Percentiles rank a stretch among this genome's conserved stretches.
Evolutionary conservation across 176 grass and related monocot species (phyloP).

Genomic region (Avena insularis): DNA sequence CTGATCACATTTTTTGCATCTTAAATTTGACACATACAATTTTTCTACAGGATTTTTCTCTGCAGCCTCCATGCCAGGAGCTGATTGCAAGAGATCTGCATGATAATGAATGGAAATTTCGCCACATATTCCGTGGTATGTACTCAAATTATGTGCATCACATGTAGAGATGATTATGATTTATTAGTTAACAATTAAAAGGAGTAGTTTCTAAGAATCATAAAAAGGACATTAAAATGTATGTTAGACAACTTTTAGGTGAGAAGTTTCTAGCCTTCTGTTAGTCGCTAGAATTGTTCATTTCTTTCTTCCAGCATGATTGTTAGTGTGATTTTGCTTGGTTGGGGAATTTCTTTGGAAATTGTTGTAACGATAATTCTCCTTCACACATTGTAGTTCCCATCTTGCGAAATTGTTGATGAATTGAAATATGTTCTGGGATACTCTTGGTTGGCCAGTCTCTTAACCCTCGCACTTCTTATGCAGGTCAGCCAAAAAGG

Average conservation of each 20-base stretch:
- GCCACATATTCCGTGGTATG: constrained; percentile 94
- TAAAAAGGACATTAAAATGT: neutral
- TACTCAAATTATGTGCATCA: constrained; percentile 15
- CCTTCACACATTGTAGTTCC: neutral
- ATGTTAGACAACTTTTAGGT: constrained; percentile 6
- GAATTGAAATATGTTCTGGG: neutral
- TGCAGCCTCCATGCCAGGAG: constrained; percentile 90
- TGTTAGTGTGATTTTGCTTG: constrained; percentile 11
- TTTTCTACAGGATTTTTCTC: constrained; percentile 79
- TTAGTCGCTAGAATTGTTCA: neutral
- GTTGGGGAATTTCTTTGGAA: neutral
- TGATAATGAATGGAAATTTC: constrained; percentile 99
- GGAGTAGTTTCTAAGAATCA: neutral
- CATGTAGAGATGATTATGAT: neutral
- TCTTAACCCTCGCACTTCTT: constrained; percentile 28
- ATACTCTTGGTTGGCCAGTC: constrained; percentile 14
- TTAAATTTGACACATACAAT: constrained; percentile 24
- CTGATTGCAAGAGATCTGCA: constrained; percentile 85
- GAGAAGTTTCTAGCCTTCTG: constrained; percentile 8
- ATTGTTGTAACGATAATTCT: constrained; percentile 10
- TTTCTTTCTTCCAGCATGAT: neutral
- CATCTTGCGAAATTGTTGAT: constrained; percentile 25
- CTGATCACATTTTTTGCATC: neutral
- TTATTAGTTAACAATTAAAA: neutral
- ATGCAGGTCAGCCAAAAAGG: constrained; percentile 95